Base-by-base conservation (phyloP, 306 rosid species). In the Morella rubra region DNA sequence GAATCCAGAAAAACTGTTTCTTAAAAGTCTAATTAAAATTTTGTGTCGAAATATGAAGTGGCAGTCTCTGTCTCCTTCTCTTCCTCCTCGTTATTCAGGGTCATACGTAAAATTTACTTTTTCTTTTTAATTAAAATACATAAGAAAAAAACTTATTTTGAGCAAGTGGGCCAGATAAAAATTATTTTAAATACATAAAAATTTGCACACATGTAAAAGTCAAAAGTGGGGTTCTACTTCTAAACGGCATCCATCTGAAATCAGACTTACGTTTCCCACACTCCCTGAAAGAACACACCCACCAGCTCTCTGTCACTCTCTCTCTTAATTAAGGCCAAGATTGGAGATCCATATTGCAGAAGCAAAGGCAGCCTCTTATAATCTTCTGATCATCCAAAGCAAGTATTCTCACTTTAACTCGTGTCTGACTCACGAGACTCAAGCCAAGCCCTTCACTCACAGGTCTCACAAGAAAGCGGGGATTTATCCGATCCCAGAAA, bases 401-500 rank as follows among this genome's bases (percentile, higher is more conserved):
- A 40, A 44, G 14, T 14, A 69, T 61, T 52, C 6, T 41, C 4
- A 12, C 82, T 80, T 73, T 61, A 53, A 56, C 77, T 84, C 80
- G 89, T 77, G 92, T 71, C 73, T 11, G 72, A 73, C 10, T 89
- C 92, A 86, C 97, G 91, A 74, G 92, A 76, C 74, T 15, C 76
- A 74, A 59, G 64, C 79, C 77, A 41, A 47, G 52, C 22, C 18
- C 18, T 8, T 6, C 44, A 40, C 42, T 83, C 93, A 83, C 87
- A 79, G 62, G 91, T 71, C n/a, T 89, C 89, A 85, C 85, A 76
- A 83, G 88, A 83, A 83, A 84, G 78, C 41, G 20, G 59, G 18
- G 55, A 68, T 9, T 37, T 14, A 9, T 24, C 41, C 70, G 19
- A 14, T 54, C 77, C 44, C 27, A 37, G 44, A 44, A 69, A 44